A percentile compares a stretch with the other conserved stretches of the same genome.
Conservation (phyloP, 352 stramenopile species). For the Globisporangium viniferum region DNA sequence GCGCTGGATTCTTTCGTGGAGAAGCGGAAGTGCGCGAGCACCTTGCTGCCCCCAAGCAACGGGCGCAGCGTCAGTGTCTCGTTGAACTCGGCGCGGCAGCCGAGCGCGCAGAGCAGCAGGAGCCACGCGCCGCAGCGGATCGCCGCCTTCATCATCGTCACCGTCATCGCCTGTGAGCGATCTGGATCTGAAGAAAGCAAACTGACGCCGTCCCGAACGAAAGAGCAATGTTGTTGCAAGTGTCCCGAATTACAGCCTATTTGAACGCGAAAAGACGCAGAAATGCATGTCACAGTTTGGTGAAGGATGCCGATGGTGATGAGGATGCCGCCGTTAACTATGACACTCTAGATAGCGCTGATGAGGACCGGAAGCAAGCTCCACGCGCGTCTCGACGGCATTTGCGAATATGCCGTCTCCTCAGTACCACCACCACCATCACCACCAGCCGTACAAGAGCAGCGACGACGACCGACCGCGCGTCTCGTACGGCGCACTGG, state of each 20-base stretch:
- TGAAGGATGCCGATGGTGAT: background rate
- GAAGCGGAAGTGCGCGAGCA: constrained; percentile 60
- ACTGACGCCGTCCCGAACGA: background rate
- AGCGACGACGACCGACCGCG: background rate
- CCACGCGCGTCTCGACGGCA: background rate
- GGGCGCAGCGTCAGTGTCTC: constrained; percentile 54
- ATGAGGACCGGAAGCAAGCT: too few relatives aligned
- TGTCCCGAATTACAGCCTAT: background rate
- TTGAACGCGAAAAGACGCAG: background rate
- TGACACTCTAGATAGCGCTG: background rate
- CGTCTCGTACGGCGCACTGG: background rate
- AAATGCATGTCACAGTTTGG: background rate
- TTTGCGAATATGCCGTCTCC: background rate
- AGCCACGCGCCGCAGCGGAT: constrained; percentile 12
- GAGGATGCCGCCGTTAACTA: background rate
- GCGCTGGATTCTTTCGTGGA: constrained; percentile 23
- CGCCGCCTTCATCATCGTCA: constrained; percentile 1
- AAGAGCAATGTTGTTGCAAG: background rate
- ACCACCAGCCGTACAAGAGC: background rate
- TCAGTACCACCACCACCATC: background rate
- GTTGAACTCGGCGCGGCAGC: constrained; percentile 27
- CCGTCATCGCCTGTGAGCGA: background rate
- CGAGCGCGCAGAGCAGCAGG: constrained; percentile 13
- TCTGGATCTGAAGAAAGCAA: background rate
- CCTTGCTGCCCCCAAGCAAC: constrained; percentile 40